Base-by-base conservation (phyloP, 2,329 filamentous ascomycete species). In the Nannizziopsis arthrosporioides region DNA sequence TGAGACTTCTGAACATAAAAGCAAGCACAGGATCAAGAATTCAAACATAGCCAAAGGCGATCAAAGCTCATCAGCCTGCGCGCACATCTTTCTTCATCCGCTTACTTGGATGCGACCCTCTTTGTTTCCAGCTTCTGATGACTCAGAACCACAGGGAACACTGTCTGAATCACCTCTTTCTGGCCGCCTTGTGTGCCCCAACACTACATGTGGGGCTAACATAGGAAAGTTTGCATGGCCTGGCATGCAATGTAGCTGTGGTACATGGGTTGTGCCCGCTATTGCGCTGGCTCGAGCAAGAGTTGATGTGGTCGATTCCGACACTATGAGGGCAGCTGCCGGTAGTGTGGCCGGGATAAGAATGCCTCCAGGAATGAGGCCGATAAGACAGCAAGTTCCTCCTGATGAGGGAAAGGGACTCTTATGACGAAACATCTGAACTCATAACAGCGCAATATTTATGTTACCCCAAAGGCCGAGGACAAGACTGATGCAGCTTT, bases 201-300 rank as follows among this genome's bases (percentile, higher is more conserved):
- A 82, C 56, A 51, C 63, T 7, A 84, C 82, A 59, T 98, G 92
- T 65, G 79, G 77, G 41, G 80, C 85, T 36, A 87, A 86, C 45
- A 79, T 96, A 42, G 92, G 92, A 35, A 85, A 92, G 58, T 98
- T 95, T 62, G 85, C 90, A 45, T 98, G 92, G 92, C 87, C 93
- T 63, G 92, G 92, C 11, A 83, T 95, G 74, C 81, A 81, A 63
- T 98, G 92, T 69, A 92, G 81, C 61, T 98, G 92, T 65, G 81
- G 83, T 34, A 80, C 82, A 53, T 96, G 92, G 90, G 76, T 95
- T 17, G 85, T 88, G 44, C 90, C 92, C 7, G 89, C 84, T 0
- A 92, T 98, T 63, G 90, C 84, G 52, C 72, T 96, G 52, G 82
- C 87, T 47, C 85, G 82, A 64, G 82, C 84, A 46, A 81, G 81